A percentile compares a stretch with the other conserved stretches of the same genome.
These are phyloP conservation scores for Xylariaceae sp. DNA, from an alignment of 2,329 filamentous ascomycete species.

Conservation along the genomic window DNA sequence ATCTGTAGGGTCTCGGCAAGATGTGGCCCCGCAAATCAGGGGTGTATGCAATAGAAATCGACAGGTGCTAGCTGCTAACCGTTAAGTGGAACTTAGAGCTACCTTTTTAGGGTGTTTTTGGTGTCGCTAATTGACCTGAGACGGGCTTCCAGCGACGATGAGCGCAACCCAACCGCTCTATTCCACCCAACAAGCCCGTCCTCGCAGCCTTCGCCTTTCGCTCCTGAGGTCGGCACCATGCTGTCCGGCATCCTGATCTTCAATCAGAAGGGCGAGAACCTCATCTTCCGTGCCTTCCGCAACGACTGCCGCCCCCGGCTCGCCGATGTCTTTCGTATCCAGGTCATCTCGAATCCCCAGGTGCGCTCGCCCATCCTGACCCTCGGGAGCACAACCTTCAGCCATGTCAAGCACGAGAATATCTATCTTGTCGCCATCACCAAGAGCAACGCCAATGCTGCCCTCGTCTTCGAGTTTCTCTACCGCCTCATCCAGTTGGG, in stretches of 20 bases:
- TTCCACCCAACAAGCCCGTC: no score
- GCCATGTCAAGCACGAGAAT: slow-evolving; percentile 99
- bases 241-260: slow-evolving; percentile 96
- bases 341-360: slow-evolving; percentile 97
- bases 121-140: no score
- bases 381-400: slow-evolving; percentile 95
- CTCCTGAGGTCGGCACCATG: slow-evolving; percentile 51
- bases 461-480: slow-evolving; percentile 95
- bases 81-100: no score
- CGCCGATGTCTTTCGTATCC: slow-evolving; percentile 98
- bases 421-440: slow-evolving; percentile 97
- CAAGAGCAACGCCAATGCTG: slow-evolving; percentile 98
- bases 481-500: slow-evolving; percentile 89
- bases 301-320: slow-evolving; percentile 97
- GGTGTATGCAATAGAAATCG: no score
- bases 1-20: no score
- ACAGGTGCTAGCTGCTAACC: no score
- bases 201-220: no score
- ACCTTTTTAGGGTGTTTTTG: no score
- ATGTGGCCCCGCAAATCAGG: no score
- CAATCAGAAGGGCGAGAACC: slow-evolving; percentile 99
- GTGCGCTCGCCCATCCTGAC: slow-evolving; percentile 97
- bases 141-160: no score
- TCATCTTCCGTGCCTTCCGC: slow-evolving; percentile 98
- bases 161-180: no score